Evolutionary conservation across 192 early-diverging fungal genomes (phyloP).

Genomic region (Umbelopsis isabellina): DNA sequence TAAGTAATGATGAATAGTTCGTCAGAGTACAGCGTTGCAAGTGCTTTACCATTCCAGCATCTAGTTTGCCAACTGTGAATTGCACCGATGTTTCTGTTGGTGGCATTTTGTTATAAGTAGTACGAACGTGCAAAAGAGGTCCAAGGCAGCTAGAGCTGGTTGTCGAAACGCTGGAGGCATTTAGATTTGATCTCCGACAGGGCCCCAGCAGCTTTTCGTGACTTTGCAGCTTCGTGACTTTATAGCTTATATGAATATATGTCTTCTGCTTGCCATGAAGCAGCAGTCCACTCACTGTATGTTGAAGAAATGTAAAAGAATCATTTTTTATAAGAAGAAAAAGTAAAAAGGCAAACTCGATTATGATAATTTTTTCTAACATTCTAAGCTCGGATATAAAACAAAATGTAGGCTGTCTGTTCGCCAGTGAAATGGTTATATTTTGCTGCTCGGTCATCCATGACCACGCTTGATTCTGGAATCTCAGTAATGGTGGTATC

Average conservation of each 20-base stretch:
- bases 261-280: no score
- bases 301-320: no score
- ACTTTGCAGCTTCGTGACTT: no score
- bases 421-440: conserved; percentile 49
- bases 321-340: no score
- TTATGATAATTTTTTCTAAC: conserved; percentile 20
- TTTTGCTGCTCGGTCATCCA: conserved; percentile 36
- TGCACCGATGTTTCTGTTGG: conserved; percentile 54
- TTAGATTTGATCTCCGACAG: background rate
- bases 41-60: conserved; percentile 82
- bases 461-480: conserved; percentile 61
- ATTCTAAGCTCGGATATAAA: conserved; percentile 58
- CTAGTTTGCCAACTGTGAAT: conserved; percentile 93
- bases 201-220: no score
- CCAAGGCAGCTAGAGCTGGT: background rate
- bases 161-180: background rate
- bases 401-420: conserved; percentile 78
- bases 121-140: background rate
- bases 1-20: conserved; percentile 18
- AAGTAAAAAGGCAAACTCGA: background rate
- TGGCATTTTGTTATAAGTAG: conserved; percentile 10
- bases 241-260: no score
- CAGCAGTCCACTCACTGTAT: no score
- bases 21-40: background rate
- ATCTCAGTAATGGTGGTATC: conserved; percentile 75